Evolutionary conservation across 2,329 filamentous ascomycete species (phyloP).

Genomic region (Colletotrichum incanum): DNA sequence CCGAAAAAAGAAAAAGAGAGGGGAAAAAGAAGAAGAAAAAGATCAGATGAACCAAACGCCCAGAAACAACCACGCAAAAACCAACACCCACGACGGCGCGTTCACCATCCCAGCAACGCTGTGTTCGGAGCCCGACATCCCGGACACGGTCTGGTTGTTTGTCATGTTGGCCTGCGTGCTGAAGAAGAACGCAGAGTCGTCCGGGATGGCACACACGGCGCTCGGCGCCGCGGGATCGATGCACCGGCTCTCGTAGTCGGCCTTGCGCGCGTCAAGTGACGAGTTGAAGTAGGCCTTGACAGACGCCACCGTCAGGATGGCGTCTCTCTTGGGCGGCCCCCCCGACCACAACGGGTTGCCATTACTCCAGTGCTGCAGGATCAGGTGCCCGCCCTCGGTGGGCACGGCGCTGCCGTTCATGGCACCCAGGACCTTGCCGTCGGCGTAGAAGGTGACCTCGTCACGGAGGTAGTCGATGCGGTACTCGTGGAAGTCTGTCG

Average conservation of each 20-base stretch:
- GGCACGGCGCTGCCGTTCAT: conserved; percentile 74
- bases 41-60: conserved; percentile 28
- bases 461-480: conserved; percentile 81
- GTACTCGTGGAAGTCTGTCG: conserved; percentile 80
- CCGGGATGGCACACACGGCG: conserved; percentile 67
- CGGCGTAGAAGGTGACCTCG: conserved; percentile 78
- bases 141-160: conserved; percentile 62
- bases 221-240: conserved; percentile 52
- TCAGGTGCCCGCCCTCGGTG: conserved; percentile 73
- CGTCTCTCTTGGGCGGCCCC: conserved; percentile 76
- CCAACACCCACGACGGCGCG: conserved; percentile 19
- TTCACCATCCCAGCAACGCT: background rate
- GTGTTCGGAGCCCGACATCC: background rate
- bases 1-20: background rate
- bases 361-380: conserved; percentile 85
- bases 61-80: conserved; percentile 4
- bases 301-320: conserved; percentile 76
- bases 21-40: background rate
- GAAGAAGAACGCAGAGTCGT: conserved; percentile 66
- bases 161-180: conserved; percentile 62
- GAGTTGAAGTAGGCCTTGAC: conserved; percentile 88
- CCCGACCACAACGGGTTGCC: conserved; percentile 80
- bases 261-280: conserved; percentile 60
- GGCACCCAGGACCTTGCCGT: conserved; percentile 69
- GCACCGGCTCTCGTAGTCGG: conserved; percentile 59